Evolutionary conservation across 2,329 filamentous ascomycete genomes (phyloP), one percentile per base, ranked within the genome.

Genomic region (Hirsutella minnesotensis): DNA sequence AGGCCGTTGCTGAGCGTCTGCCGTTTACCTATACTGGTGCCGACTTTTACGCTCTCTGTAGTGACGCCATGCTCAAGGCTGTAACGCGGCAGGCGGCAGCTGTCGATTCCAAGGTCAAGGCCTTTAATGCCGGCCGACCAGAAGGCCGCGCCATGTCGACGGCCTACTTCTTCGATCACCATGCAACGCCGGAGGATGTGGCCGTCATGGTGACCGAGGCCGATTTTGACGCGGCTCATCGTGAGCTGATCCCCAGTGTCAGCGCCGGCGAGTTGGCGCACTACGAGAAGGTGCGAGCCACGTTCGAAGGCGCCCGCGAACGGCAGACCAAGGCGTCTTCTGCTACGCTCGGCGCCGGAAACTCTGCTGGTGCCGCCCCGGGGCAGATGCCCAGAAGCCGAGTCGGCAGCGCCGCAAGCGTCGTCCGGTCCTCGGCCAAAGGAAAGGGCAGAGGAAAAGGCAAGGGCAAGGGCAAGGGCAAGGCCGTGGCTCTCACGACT

Each of bases 1-100:
- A 73, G 21, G 67, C 77, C 8, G 79, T 98, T 38, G 83, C 90
- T 4, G 73, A 83, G 41, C 72, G 72, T 10, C 75, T 98, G 4
- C 92, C 92, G 0, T 92, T 95, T 59, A 96, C 90, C 3, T 98
- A 95, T 66, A 98, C 92, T 0, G 92, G 92, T 56, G 92, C 92
- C 48, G 92, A 98, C 65, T 82, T 98, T 57, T 98, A 98, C 63
- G 92, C 92, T 1, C 74, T 98, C 18, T 96, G 90, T 68, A 95
- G 88, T 36, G 92, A 98, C 61, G 88, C 92, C 41, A 98, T 98
- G 92, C 82, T 98, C 52, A 96, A 98, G 62, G 92, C 92, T 18
- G 90, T 98, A 45, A 98, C 92, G 3, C 80, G 92, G 5, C 86
- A 94, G 58, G 88, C 92, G 2, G 75, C 79, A 1, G 72, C 77